Conservation (phyloP, 2,329 filamentous ascomycete species). For the Phyllosticta citriasiana region DNA sequence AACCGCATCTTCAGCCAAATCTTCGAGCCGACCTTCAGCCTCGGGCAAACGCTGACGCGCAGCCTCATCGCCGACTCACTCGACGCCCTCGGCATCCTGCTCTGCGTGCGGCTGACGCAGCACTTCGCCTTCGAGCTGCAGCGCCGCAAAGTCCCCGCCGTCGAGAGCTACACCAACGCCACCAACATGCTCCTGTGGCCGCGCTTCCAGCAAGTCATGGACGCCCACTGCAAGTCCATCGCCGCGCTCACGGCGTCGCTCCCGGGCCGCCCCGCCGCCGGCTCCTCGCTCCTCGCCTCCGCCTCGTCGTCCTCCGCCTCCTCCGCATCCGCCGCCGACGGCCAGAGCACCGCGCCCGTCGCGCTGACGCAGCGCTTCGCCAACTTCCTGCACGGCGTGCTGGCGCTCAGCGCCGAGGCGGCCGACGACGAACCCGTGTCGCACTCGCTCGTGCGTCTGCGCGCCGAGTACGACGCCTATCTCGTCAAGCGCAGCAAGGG, state of each 20-base stretch:
- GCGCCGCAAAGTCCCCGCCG: conserved; percentile 76
- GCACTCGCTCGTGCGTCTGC: conserved; percentile 65
- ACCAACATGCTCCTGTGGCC: conserved; percentile 97
- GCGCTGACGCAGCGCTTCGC: conserved; percentile 91
- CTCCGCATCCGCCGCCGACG: conserved; percentile 39
- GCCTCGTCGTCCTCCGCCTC: conserved; percentile 22
- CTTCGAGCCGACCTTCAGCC: conserved; percentile 79
- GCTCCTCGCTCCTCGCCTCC: conserved; percentile 29
- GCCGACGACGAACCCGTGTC: conserved; percentile 90
- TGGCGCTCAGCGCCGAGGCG: conserved; percentile 76
- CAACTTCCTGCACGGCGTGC: conserved; percentile 76
- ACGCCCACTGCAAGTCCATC: conserved; percentile 81
- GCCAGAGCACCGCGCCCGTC: conserved; percentile 73
- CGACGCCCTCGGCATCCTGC: conserved; percentile 75
- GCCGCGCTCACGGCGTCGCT: conserved; percentile 45
- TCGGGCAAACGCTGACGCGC: conserved; percentile 69
- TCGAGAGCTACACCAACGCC: conserved; percentile 86
- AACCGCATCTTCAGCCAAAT: conserved; percentile 78
- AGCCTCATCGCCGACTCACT: conserved; percentile 65
- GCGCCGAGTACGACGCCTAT: conserved; percentile 75
- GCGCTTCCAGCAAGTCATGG: conserved; percentile 87
- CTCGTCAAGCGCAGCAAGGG: conserved; percentile 65
- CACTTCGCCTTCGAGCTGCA: conserved; percentile 91
- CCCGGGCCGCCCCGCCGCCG: conserved; percentile 24
- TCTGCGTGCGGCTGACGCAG: conserved; percentile 91